Evolutionary conservation across 2,329 filamentous ascomycete genomes (phyloP).

Genomic region (Hypoxylon sp.): DNA sequence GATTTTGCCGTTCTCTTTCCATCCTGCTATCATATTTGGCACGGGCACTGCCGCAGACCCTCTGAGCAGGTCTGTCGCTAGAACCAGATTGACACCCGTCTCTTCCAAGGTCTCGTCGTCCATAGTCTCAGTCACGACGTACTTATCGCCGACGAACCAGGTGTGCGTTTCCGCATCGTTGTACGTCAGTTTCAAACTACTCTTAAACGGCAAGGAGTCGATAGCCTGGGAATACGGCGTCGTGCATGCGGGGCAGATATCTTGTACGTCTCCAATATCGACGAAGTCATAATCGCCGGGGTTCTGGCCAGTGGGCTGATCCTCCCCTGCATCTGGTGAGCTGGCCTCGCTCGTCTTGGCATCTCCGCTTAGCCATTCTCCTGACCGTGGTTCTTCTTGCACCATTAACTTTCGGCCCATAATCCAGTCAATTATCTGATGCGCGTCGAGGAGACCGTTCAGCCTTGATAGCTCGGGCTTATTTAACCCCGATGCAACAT

Average conservation of each 20-base stretch:
- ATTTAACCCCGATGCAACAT: not conserved
- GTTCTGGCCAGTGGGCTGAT: not conserved
- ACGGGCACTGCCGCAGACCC: constrained; percentile 43
- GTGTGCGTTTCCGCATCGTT: constrained; percentile 49
- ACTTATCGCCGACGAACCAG: constrained; percentile 50
- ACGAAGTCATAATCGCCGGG: constrained; percentile 33
- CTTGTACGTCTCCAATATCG: constrained; percentile 48
- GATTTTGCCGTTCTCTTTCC: constrained; percentile 51
- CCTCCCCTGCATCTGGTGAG: not conserved
- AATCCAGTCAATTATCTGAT: constrained; percentile 35
- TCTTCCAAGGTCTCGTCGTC: constrained; percentile 43
- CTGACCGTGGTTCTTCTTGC: constrained; percentile 4
- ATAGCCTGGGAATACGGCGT: constrained; percentile 49
- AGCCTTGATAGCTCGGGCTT: constrained; percentile 7
- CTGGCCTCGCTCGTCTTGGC: not conserved
- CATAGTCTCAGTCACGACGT: constrained; percentile 46
- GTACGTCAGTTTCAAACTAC: constrained; percentile 47
- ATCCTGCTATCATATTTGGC: constrained; percentile 48
- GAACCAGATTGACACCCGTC: constrained; percentile 41
- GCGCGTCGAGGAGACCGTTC: constrained; percentile 22
- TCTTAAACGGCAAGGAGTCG: constrained; percentile 50
- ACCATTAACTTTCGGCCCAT: constrained; percentile 28
- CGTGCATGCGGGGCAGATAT: constrained; percentile 50
- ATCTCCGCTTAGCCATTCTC: not conserved
- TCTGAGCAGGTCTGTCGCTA: constrained; percentile 41